These are phyloP conservation scores for Neurospora sublineolata DNA, from an alignment of 495 filamentous ascomycete genomes.

Conservation along the genomic window DNA sequence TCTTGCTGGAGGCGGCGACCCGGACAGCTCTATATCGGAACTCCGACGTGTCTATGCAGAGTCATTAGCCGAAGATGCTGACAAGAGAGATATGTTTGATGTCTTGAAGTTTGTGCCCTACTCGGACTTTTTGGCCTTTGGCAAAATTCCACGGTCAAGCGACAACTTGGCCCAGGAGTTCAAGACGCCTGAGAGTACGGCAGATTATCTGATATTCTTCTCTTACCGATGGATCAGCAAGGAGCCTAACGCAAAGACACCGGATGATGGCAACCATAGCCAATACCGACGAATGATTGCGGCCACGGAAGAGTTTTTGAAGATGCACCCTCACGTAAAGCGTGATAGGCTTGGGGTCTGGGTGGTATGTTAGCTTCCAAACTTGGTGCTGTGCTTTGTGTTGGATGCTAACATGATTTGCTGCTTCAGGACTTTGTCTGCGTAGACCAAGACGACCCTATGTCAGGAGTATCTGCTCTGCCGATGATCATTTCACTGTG, in stretches of 20 bases:
- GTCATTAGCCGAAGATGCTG: conserved; percentile 1
- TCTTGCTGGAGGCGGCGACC: not conserved
- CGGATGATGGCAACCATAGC: conserved; percentile 12
- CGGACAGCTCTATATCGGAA: not conserved
- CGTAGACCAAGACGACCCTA: conserved; percentile 16
- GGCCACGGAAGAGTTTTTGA: conserved; percentile 12
- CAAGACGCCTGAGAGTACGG: not conserved
- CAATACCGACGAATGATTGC: conserved; percentile 15
- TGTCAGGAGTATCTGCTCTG: conserved; percentile 11
- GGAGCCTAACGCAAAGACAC: conserved; percentile 1
- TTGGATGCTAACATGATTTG: not conserved
- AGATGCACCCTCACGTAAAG: conserved; percentile 4
- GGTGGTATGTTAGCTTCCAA: conserved; percentile 9
- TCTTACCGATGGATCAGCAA: conserved; percentile 17
- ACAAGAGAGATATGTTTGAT: not conserved
- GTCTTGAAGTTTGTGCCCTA: conserved; percentile 1
- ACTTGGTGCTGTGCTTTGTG: not conserved
- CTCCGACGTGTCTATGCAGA: conserved; percentile 12
- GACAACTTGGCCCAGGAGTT: conserved; percentile 8
- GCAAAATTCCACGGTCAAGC: conserved; percentile 10
- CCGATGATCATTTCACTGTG: conserved; percentile 18
- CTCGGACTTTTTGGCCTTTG: conserved; percentile 10
- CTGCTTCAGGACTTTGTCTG: conserved; percentile 15
- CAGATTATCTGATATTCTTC: conserved; percentile 17
- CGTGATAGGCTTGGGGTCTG: conserved; percentile 12